Base-by-base conservation (phyloP, 139 green algal genomes). In the Micractinium conductrix region DNA sequence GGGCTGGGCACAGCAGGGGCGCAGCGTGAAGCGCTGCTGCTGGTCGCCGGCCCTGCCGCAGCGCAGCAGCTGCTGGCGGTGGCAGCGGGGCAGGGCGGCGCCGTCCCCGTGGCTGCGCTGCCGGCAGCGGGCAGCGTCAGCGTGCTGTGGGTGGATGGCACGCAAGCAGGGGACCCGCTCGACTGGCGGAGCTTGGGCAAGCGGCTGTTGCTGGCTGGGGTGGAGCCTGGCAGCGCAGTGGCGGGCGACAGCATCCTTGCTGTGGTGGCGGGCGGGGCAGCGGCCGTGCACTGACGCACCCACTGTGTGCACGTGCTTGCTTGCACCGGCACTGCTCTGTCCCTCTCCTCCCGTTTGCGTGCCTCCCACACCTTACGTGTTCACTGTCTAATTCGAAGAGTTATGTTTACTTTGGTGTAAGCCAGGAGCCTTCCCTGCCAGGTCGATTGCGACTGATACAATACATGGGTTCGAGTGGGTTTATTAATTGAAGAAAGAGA, bases 41-140 rank as follows among this genome's bases (percentile, higher is more conserved):
- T 85, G 21, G 69, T 85, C 0, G 68, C 33, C 40, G 9, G 12
- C 8, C 55, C 58, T 14, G 33, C n/a, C 2, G 53, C 38, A 33
- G 76, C 24, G 24, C 76, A 60, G 24, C 76, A 60, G 76, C 76
- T 82, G 76, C 76, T 82, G 76, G 58, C 38, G 38, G 58, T 38
- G 4, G 76, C 76, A 21, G 53, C 42, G 9, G 45, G 21, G 30
- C 26, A 35, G n/a, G 65, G 70, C 70, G 30, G 70, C 28, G 33
- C 12, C 33, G 14, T 38, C 8, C 10, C 33, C 26, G 28, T n/a
- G n/a, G n/a, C 70, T 55, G 40, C 70, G 12, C 24, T 7, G 40
- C 22, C 70, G 33, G 22, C 21, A 28, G 44, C 35, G 1, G 74
- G 33, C 10, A 2, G 10, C 0, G 33, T 73, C 5, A 30, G 2